Base-by-base conservation (phyloP, 805 yeast genomes). In the Sugiyamaella boreocaroliniensis region DNA sequence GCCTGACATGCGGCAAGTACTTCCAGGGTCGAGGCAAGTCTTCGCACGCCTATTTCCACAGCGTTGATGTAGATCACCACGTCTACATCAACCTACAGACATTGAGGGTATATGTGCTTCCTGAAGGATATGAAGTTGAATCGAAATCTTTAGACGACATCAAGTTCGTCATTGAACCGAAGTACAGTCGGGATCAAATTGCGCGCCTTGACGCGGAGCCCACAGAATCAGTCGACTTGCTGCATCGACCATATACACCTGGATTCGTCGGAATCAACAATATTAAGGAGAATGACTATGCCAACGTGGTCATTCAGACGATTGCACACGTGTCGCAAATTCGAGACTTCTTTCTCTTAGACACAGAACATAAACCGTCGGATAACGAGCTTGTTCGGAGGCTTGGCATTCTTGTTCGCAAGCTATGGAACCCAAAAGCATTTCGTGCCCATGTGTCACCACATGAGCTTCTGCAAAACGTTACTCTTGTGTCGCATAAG, bases 1-100 rank as follows among this genome's bases (percentile, higher is more conserved):
- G 95, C 62, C 68, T 87, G 18, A 76, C 75, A 0, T 87, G 95
- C 68, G 92, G 90, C 34, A 82, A 78, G 60, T 87, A 80, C 66
- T 76, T 80, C 50, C 83, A 81, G 58, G 95, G 95, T 0, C 72
- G 89, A 20, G 77, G 81, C 1, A 70, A 67, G 52, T 64, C 76
- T n/a, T 79, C 90, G 0, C 82, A 82, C 19, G 89, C 90, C 0
- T 84, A 80, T 60, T 62, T 71, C 14, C 95, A 87, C 64, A 76
- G 89, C 1, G 72, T 86, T 16, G 75, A 81, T 53, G 77, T 73
- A 4, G 74, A 76, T 58, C 90, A 84, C 61, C 86, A 80, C 63
- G 75, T 85, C 1, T 86, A 71, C 61, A 71, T 86, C 48, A 83
- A 78, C 61, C 70, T 86, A 50, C 61, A 64, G 12, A 77, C 76